A percentile compares a stretch with the other conserved stretches of the same genome.
Evolutionary conservation across 495 filamentous ascomycete species (phyloP).

Genomic region (Penicillium riverlandense): DNA sequence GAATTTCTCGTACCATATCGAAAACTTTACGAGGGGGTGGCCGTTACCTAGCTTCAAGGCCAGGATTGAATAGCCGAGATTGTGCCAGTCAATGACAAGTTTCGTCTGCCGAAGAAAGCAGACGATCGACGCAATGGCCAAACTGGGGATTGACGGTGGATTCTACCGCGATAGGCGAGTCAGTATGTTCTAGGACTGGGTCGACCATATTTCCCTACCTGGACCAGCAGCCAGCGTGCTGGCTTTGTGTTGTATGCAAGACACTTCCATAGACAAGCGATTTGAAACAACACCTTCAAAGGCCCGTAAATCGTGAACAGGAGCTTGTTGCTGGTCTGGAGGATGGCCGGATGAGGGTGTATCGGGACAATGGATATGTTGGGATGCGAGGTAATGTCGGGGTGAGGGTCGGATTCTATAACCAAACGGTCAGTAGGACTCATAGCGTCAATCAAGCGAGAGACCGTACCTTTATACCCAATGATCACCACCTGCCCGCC

Average conservation of each 20-base stretch:
- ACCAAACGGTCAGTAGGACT: no score
- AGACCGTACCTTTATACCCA: constrained; percentile 66
- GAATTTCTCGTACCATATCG: constrained; percentile 65
- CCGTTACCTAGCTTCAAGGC: constrained; percentile 51
- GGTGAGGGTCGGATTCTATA: constrained; percentile 63
- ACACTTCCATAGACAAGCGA: constrained; percentile 57
- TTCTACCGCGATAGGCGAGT: constrained; percentile 49
- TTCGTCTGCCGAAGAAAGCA: constrained; percentile 73
- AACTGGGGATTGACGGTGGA: constrained; percentile 88
- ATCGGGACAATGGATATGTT: constrained; percentile 63
- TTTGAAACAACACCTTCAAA: constrained; percentile 80
- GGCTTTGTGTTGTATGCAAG: constrained; percentile 68
- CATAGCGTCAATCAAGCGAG: no score
- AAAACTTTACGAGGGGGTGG: constrained; percentile 72
- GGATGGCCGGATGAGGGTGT: constrained; percentile 48
- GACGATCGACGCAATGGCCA: constrained; percentile 63
- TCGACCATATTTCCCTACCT: constrained; percentile 32
- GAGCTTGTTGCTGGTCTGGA: constrained; percentile 63
- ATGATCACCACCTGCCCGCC: constrained; percentile 77
- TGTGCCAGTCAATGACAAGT: constrained; percentile 96
- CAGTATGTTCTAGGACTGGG: not conserved
- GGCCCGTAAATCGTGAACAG: constrained; percentile 76
- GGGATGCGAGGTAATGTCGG: constrained; percentile 58
- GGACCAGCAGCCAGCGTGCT: constrained; percentile 74
- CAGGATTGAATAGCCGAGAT: constrained; percentile 96